Evolutionary conservation across 208 protist genomes (phyloP).

Genomic region (Wallacemonas rigidus): DNA sequence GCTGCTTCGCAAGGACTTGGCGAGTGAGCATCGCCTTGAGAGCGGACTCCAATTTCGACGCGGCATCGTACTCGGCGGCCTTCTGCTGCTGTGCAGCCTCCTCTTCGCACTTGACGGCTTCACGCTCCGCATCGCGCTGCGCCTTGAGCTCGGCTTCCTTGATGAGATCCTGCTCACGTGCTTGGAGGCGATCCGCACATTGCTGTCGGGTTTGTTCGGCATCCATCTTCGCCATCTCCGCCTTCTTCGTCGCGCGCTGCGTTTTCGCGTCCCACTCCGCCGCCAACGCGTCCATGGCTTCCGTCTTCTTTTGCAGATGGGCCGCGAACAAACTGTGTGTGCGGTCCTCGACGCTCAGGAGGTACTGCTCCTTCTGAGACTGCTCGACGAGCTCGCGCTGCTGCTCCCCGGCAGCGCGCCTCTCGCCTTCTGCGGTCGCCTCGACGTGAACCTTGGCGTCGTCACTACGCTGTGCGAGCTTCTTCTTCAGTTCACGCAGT

Average conservation of each 20-base stretch:
- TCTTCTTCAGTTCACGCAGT: slow-evolving; percentile 67
- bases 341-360: slow-evolving; percentile 48
- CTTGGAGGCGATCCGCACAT: slow-evolving; percentile 70
- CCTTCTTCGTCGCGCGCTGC: slow-evolving; percentile 71
- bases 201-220: slow-evolving; percentile 77
- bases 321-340: slow-evolving; percentile 64
- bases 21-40: slow-evolving; percentile 85
- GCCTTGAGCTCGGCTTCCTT: slow-evolving; percentile 51
- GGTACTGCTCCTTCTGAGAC: slow-evolving; percentile 31
- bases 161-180: slow-evolving; percentile 55
- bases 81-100: slow-evolving; percentile 40
- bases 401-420: slow-evolving; percentile 55
- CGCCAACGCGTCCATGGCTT: slow-evolving; percentile 69
- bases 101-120: slow-evolving; percentile 27
- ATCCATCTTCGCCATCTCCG: slow-evolving; percentile 80
- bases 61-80: slow-evolving; percentile 66
- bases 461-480: slow-evolving; percentile 71
- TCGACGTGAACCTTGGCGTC: slow-evolving; percentile 62
- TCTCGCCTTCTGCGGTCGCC: slow-evolving; percentile 66
- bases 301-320: slow-evolving; percentile 71
- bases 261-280: slow-evolving; percentile 82
- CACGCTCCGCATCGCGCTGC: slow-evolving; percentile 43
- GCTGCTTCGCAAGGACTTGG: slow-evolving; percentile 56
- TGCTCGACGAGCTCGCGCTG: slow-evolving; percentile 46
- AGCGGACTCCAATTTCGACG: slow-evolving; percentile 79